Percentiles rank a stretch among this genome's conserved stretches.
phyloP scores from a whole-genome alignment of 768 basidiomycete species.

The Lactarius hatsudake region DNA sequence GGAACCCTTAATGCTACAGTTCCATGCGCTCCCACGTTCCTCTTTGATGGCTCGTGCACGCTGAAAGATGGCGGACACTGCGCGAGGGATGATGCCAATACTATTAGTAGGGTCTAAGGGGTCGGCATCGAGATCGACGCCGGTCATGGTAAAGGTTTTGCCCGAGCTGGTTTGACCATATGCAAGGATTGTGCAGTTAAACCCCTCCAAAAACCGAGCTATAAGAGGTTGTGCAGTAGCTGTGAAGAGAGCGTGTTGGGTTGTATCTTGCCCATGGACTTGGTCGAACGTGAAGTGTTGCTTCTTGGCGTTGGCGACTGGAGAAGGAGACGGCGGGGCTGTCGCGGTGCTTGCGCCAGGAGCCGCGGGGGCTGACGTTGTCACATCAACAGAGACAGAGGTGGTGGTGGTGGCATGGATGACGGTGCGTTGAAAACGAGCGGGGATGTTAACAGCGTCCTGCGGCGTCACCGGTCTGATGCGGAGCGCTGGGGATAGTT shows the following conservation, averaged over 20 bases:
- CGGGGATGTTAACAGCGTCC: slow-evolving; percentile 83
- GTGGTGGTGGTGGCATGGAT: slow-evolving; percentile 74
- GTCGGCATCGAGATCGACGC: slow-evolving; percentile 85
- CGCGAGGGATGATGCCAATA: slow-evolving; percentile 95
- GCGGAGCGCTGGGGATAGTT: slow-evolving; percentile 61
- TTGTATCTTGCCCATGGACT: slow-evolving; percentile 82
- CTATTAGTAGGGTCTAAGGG: slow-evolving; percentile 76
- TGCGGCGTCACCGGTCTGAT: slow-evolving; percentile 86
- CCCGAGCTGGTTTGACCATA: slow-evolving; percentile 98
- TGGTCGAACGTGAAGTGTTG: slow-evolving; percentile 92
- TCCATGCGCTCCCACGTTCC: slow-evolving; percentile 74
- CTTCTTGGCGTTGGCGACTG: slow-evolving; percentile 54
- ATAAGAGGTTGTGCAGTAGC: slow-evolving; percentile 83
- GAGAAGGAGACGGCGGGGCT: slow-evolving; percentile 42
- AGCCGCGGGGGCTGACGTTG: slow-evolving; percentile 48
- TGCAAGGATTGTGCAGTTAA: slow-evolving; percentile 96
- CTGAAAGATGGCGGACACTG: slow-evolving; percentile 85
- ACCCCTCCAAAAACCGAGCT: slow-evolving; percentile 85
- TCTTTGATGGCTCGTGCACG: slow-evolving; percentile 73
- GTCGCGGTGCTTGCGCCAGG: slow-evolving; percentile 47
- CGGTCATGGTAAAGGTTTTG: slow-evolving; percentile 98
- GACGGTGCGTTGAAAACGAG: slow-evolving; percentile 89
- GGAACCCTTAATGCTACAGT: slow-evolving; percentile 77
- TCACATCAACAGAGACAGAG: slow-evolving; percentile 80
- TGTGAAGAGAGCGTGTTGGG: slow-evolving; percentile 83